A percentile compares a stretch with the other conserved stretches of the same genome.
phyloP scores from a whole-genome alignment of 768 basidiomycete genomes.

The Lanmaoa rubissima region DNA sequence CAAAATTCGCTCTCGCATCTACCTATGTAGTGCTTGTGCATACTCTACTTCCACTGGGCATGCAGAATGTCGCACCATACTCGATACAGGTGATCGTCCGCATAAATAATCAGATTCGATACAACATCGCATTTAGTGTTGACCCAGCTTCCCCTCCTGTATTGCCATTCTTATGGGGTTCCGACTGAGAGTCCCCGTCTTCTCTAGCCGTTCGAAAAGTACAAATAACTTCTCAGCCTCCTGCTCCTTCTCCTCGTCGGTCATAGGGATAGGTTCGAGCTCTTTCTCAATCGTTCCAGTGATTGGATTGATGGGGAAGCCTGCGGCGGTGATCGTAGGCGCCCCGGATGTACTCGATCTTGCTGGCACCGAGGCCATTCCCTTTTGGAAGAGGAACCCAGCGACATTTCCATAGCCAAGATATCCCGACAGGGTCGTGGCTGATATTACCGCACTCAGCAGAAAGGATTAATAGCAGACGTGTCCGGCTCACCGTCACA shows the following conservation, averaged over 20 bases:
- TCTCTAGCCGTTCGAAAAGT: slow-evolving; percentile 87
- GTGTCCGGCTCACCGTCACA: slow-evolving; percentile 52
- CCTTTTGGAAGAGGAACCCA: slow-evolving; percentile 91
- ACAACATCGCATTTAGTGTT: neutral
- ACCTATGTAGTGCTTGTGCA: neutral
- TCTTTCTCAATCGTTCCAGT: slow-evolving; percentile 65
- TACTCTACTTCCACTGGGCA: neutral
- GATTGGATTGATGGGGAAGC: slow-evolving; percentile 72
- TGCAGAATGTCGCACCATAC: neutral
- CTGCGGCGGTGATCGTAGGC: slow-evolving; percentile 34
- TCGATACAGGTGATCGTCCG: neutral
- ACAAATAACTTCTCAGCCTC: slow-evolving; percentile 93
- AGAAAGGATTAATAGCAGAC: neutral
- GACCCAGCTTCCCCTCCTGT: slow-evolving; percentile 27
- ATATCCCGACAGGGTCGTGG: slow-evolving; percentile 67
- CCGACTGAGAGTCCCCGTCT: slow-evolving; percentile 62
- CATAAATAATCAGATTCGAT: neutral
- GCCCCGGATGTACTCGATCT: slow-evolving; percentile 33
- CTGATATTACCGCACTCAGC: slow-evolving; percentile 34
- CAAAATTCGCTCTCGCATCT: neutral
- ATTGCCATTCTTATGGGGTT: slow-evolving; percentile 77
- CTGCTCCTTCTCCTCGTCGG: slow-evolving; percentile 90
- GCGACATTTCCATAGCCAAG: slow-evolving; percentile 96
- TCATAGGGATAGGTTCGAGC: slow-evolving; percentile 60
- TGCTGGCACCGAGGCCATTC: slow-evolving; percentile 63